These are phyloP conservation scores for Metschnikowia shivogae DNA, from an alignment of 805 yeast species.

Conservation along the genomic window DNA sequence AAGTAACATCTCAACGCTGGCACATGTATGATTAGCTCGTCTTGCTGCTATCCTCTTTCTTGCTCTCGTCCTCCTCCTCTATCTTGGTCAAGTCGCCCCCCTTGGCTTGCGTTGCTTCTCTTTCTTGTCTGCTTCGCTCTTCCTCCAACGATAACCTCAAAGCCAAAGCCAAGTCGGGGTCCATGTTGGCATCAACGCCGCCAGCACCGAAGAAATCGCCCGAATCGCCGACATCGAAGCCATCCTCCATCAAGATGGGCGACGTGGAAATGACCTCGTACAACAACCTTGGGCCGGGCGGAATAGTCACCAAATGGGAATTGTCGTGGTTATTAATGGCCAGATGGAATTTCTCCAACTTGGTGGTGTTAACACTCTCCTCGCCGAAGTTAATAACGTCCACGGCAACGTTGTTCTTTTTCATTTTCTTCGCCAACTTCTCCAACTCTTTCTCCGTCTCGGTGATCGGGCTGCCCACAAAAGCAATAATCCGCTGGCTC, in stretches of 20 bases:
- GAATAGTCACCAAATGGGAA: conserved; percentile 78
- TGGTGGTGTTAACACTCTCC: conserved; percentile 67
- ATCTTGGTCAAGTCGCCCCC: conserved; percentile 28
- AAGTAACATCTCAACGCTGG: background rate
- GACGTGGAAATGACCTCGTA: conserved; percentile 79
- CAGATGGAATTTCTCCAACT: conserved; percentile 73
- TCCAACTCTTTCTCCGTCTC: conserved; percentile 70
- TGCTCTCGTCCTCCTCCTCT: conserved; percentile 23
- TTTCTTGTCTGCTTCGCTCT: conserved; percentile 86
- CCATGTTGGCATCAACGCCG: conserved; percentile 78
- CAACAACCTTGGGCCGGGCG: conserved; percentile 82
- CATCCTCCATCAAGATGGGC: conserved; percentile 66
- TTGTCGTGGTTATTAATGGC: conserved; percentile 72
- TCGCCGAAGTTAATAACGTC: conserved; percentile 94
- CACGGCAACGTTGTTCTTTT: conserved; percentile 86
- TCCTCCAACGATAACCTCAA: conserved; percentile 92
- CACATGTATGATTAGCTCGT: background rate
- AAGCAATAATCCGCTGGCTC: conserved; percentile 82
- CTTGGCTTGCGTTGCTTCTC: conserved; percentile 45
- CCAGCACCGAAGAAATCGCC: conserved; percentile 36
- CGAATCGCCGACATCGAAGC: conserved; percentile 44
- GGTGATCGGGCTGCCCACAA: conserved; percentile 81
- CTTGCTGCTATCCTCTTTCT: conserved; percentile 12
- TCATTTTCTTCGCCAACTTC: conserved; percentile 84
- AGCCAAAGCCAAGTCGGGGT: conserved; percentile 96